phyloP scores from a whole-genome alignment of 768 basidiomycete genomes.

The Mrakia hoshinonis region DNA sequence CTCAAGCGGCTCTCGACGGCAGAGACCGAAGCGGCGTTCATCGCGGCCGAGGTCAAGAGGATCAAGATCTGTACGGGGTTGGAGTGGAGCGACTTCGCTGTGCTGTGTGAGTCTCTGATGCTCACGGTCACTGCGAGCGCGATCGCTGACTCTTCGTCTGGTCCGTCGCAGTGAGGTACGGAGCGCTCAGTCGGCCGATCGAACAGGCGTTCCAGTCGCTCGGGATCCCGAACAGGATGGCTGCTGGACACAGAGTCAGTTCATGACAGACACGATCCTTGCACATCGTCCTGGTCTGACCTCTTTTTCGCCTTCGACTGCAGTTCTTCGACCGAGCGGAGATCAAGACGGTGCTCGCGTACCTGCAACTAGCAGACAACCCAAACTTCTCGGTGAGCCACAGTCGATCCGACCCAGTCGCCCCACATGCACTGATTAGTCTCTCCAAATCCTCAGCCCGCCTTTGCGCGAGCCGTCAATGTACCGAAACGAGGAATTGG shows the following conservation, averaged over 20 bases:
- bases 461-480: constrained; percentile 64
- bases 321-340: constrained; percentile 16
- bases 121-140: not conserved
- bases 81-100: constrained; percentile 65
- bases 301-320: not conserved
- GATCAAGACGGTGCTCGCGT: constrained; percentile 50
- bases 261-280: too few species aligned
- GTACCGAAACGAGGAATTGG: constrained; percentile 65
- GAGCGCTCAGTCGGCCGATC: constrained; percentile 40
- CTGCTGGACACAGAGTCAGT: constrained; percentile 53
- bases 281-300: too few species aligned
- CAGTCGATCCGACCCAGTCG: not conserved
- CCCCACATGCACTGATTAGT: too few species aligned
- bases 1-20: constrained; percentile 46
- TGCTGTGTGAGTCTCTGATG: constrained; percentile 55
- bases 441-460: constrained; percentile 50
- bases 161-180: not conserved
- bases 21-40: constrained; percentile 58
- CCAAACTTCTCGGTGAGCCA: constrained; percentile 33
- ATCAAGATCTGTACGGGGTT: constrained; percentile 65
- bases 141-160: not conserved
- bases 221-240: constrained; percentile 65
- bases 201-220: constrained; percentile 68
- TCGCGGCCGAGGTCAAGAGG: constrained; percentile 69
- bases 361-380: constrained; percentile 74